Evolutionary conservation across 495 filamentous ascomycete species (phyloP).

Genomic region (Podospora pseudocomata): DNA sequence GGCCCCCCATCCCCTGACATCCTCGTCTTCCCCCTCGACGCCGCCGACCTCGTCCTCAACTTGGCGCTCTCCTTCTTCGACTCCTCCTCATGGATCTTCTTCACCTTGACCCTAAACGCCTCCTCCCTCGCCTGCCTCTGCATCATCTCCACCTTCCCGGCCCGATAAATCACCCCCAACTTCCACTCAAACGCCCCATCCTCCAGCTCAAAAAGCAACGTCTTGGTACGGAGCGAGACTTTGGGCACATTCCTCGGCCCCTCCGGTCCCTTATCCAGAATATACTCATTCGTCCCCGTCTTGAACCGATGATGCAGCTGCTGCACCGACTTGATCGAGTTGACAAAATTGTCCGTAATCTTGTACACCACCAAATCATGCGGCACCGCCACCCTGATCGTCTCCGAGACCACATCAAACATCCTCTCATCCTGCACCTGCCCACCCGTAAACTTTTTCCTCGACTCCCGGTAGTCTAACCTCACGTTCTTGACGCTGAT

Average conservation of each 20-base stretch:
- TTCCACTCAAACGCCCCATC: constrained; percentile 98
- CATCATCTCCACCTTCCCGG: constrained; percentile 80
- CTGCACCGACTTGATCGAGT: constrained; percentile 78
- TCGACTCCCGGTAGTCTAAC: constrained; percentile 72
- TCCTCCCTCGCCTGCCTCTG: constrained; percentile 87
- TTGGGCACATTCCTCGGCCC: constrained; percentile 80
- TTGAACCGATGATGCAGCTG: constrained; percentile 90
- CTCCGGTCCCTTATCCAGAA: constrained; percentile 76
- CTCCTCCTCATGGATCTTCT: constrained; percentile 69
- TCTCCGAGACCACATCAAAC: constrained; percentile 79
- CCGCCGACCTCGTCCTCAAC: constrained; percentile 47
- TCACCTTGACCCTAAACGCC: constrained; percentile 80
- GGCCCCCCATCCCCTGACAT: constrained; percentile 30
- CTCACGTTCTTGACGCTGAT: constrained; percentile 76
- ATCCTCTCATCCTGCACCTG: constrained; percentile 69
- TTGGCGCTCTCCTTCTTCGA: constrained; percentile 49
- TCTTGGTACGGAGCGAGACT: constrained; percentile 74
- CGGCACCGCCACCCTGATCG: constrained; percentile 85
- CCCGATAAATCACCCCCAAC: constrained; percentile 83
- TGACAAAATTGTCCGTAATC: constrained; percentile 88
- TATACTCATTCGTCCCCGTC: constrained; percentile 80
- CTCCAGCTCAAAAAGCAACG: constrained; percentile 83
- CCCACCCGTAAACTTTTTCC: constrained; percentile 58
- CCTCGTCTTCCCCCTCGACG: constrained; percentile 40
- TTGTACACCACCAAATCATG: constrained; percentile 89